Conservation (phyloP, 345 rosid genomes). For the Erysimum cheiranthoides region DNA sequence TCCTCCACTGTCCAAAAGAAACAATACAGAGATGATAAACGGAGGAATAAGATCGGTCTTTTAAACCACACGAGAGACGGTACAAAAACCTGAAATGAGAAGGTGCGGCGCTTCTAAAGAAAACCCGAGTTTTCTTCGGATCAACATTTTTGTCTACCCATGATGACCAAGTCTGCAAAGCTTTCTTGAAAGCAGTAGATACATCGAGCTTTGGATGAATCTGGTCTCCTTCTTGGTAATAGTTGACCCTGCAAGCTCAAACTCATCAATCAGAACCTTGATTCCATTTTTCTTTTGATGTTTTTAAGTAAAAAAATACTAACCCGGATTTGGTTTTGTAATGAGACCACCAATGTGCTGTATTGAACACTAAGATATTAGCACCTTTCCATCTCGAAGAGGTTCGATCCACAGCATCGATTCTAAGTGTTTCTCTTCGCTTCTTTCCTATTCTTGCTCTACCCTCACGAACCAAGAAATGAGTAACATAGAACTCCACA, state of each 20-base stretch:
- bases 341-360: slow-evolving; percentile 99
- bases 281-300: slow-evolving; percentile 14
- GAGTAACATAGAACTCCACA: slow-evolving; percentile 80
- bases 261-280: slow-evolving; percentile 1
- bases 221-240: slow-evolving; percentile 83
- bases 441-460: slow-evolving; percentile 76
- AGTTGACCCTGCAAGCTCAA: slow-evolving; percentile 69
- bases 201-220: slow-evolving; percentile 80
- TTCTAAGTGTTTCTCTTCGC: slow-evolving; percentile 72
- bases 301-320: slow-evolving; percentile 31
- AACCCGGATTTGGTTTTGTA: slow-evolving; percentile 94
- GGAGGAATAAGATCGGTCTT: neutral
- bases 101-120: slow-evolving; percentile 83
- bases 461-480: slow-evolving; percentile 88
- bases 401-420: slow-evolving; percentile 84
- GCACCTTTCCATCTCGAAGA: slow-evolving; percentile 97
- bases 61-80: neutral
- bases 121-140: slow-evolving; percentile 71
- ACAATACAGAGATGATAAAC: slow-evolving; percentile 1
- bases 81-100: slow-evolving; percentile 82
- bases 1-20: slow-evolving; percentile 64
- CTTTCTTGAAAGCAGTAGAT: slow-evolving; percentile 72
- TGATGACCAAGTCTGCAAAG: slow-evolving; percentile 82
- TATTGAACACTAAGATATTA: slow-evolving; percentile 83
- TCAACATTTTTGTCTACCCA: slow-evolving; percentile 82